Percentiles rank a stretch among this genome's conserved stretches.
phyloP scores from a whole-genome alignment of 176 grass and related monocot species.

The Hordeum vulgare region DNA sequence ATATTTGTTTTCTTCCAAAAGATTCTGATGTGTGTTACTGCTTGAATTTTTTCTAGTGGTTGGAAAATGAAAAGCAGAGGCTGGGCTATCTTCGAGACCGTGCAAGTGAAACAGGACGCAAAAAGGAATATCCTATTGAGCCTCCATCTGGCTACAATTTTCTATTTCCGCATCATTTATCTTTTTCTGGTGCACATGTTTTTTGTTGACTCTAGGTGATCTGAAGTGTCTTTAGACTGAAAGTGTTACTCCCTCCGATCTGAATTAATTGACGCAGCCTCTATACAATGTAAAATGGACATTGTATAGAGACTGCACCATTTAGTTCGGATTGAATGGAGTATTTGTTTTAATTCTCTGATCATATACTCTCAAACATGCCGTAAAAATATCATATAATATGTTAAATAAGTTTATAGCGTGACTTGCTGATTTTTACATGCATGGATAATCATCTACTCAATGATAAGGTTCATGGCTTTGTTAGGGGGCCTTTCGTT shows the following conservation, averaged over 20 bases:
- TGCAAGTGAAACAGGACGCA: conserved; percentile 94
- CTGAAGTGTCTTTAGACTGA: background rate
- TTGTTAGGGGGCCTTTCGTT: background rate
- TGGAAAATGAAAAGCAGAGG: conserved; percentile 84
- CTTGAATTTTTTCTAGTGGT: conserved; percentile 45
- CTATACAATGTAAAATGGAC: too few relatives aligned
- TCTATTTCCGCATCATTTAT: background rate
- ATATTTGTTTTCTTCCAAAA: conserved; percentile 11
- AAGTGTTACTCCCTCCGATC: background rate
- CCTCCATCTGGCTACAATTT: conserved; percentile 20
- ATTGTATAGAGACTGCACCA: too few relatives aligned
- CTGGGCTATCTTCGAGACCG: conserved; percentile 91
- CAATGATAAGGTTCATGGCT: background rate
- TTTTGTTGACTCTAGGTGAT: conserved; percentile 4
- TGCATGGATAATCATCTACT: background rate
- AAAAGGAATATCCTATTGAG: conserved; percentile 95
- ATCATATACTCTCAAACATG: background rate
- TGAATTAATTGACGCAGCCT: too few relatives aligned
- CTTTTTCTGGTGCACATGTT: background rate
- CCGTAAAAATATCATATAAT: background rate
- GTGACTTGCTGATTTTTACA: background rate
- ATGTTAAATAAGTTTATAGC: background rate
- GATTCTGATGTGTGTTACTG: conserved; percentile 11
- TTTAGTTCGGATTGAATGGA: too few relatives aligned
- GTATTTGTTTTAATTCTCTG: background rate